Evolutionary conservation across 2,329 filamentous ascomycete genomes (phyloP).

Genomic region (Rugonectria rugulosa): DNA sequence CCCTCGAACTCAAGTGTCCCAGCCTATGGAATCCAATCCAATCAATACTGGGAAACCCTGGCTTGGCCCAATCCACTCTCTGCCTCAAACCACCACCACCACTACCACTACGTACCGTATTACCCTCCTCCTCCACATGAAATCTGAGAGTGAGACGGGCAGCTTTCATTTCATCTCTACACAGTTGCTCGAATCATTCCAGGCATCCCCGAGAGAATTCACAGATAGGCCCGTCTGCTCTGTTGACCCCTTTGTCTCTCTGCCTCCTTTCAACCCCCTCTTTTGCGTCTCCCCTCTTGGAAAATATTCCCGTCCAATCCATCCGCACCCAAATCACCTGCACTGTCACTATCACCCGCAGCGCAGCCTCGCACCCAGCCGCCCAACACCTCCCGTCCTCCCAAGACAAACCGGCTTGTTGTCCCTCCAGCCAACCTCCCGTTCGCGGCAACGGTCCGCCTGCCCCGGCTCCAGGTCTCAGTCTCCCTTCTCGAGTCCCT

Average conservation of each 20-base stretch:
- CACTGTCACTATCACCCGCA: constrained; percentile 20
- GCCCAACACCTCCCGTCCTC: constrained; percentile 2
- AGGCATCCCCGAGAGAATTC: constrained; percentile 14
- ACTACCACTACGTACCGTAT: too few relatives aligned
- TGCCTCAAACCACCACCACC: constrained; percentile 25
- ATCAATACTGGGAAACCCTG: constrained; percentile 12
- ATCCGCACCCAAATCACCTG: constrained; percentile 5
- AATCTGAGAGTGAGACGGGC: constrained; percentile 30
- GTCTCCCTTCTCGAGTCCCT: constrained; percentile 10
- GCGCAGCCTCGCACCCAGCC: constrained; percentile 13
- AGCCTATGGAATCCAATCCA: constrained; percentile 33
- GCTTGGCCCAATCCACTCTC: constrained; percentile 17
- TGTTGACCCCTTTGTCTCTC: constrained; percentile 3
- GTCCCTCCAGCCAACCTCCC: constrained; percentile 2
- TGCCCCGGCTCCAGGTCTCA: background rate
- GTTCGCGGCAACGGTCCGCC: background rate
- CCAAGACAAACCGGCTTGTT: constrained; percentile 1
- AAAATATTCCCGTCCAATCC: constrained; percentile 10
- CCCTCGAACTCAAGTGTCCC: constrained; percentile 4
- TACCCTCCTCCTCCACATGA: constrained; percentile 26
- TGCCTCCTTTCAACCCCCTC: background rate
- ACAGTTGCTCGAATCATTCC: constrained; percentile 13
- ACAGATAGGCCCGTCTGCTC: constrained; percentile 14
- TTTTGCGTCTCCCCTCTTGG: background rate
- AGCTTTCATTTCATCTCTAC: constrained; percentile 20